Evolutionary conservation across 345 rosid genomes (phyloP), one percentile per base, ranked within the genome.

Genomic region (Gossypium sturtianum): DNA sequence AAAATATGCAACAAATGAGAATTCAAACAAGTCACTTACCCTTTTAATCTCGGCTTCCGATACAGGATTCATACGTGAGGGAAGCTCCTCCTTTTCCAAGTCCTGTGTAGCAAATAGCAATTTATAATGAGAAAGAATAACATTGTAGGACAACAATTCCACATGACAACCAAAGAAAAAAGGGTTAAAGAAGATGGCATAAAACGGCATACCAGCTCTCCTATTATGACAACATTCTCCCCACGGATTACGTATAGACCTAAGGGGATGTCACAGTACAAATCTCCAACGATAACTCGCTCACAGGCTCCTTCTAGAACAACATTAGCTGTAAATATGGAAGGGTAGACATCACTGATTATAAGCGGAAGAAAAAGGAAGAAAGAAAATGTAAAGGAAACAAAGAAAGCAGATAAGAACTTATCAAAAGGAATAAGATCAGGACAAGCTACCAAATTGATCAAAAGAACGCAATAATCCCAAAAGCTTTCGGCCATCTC

Each of bases 301-400:
- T 94, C 97, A 75, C 91, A 90, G 77, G 98, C 95, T 83, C 92
- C 91, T 82, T 92, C 98, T 64, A 94, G 83, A 72, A 94, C 97
- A 78, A 93, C 97, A 86, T 94, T 94, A 57, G 98, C 98, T 93
- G 86, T 77, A 64, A 69, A 22, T 4, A 0, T 7, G 62, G 45
- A 59, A 70, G 44, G 61, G 10, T 63, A 61, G n/a, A 12, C 44
- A 52, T 75, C 74, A 77, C 63, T 49, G n/a, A 72, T 45, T 22
- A 69, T 63, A 2, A 27, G 63, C 54, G 59, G 66, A 54, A 74
- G 20, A 41, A 29, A 63, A 22, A 57, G 54, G 66, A 54, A 74
- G 20, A 41, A 29, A 63, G 44, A 57, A 29, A 22, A 41, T 6
- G 12, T 17, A n/a, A 19, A 23, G 22, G 11, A 41, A 38, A 64